Base-by-base conservation (phyloP, 345 rosid genomes). In the Brassica juncea region DNA sequence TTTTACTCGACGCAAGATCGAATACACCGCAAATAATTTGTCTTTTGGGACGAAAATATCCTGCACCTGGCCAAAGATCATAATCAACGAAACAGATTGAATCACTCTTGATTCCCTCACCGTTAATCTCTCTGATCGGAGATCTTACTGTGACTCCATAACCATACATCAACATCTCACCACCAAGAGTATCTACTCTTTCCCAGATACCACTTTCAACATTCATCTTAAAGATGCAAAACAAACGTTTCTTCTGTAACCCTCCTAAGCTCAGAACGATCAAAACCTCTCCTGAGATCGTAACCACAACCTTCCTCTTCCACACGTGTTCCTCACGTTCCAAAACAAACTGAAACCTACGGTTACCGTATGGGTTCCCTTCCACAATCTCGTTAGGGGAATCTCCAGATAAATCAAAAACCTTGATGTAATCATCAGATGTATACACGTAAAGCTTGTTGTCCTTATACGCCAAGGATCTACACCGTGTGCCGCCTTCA, bases 81-180 rank as follows among this genome's bases (percentile, higher is more conserved):
- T 25, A 62, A 14, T 49, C 37, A 34, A 49, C 16, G 6, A 70
- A 77, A 49, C 70, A 77, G 5, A 77, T 49, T 10, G 75, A 47
- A 63, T 70, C 75, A 61, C 80, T n/a, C 70, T 70, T 63, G 14
- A 77, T 30, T 70, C 70, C 75, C 16, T 47, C 37, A 12, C 63
- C 74, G 52, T 28, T 5, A 8, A 32, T 61, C 25, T 70, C 75
- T 25, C 70, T 77, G 9, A 25, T 47, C 21, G 70, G 80, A 52
- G 75, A 62, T 62, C 55, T 77, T 34, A 70, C 28, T 6, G 75
- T 77, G 10, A 62, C 57, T 5, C 80, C 75, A 49, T 70, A 64
- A 49, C 70, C 75, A 62, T 70, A 70, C 0, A 77, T 70, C 70
- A 77, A 70, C 75, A 77, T 47, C 14, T 70, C 75, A 70, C 59